These are phyloP conservation scores for Podosphaera aphanis DNA, from an alignment of 2,329 filamentous ascomycete genomes.

Conservation along the genomic window DNA sequence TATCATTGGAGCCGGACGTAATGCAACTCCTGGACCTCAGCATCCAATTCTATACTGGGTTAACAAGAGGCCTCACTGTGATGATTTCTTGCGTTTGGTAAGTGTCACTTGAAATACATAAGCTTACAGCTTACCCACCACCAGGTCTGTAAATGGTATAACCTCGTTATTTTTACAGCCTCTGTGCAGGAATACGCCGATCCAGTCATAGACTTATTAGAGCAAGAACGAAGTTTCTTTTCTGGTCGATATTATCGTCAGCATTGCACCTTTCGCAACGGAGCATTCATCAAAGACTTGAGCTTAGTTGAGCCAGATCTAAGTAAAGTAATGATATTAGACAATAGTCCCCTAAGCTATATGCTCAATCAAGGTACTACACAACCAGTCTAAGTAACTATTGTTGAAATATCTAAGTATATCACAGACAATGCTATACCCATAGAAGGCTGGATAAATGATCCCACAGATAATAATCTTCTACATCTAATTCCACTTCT, in stretches of 20 bases:
- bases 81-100: constrained; percentile 78
- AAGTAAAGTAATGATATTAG: constrained; percentile 95
- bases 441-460: constrained; percentile 97
- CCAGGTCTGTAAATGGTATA: constrained; percentile 90
- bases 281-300: constrained; percentile 94
- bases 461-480: constrained; percentile 89
- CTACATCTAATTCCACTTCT: constrained; percentile 79
- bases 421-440: constrained; percentile 87
- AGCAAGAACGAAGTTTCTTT: constrained; percentile 92
- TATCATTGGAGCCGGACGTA: constrained; percentile 40
- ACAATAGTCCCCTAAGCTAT: constrained; percentile 95
- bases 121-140: constrained; percentile 8
- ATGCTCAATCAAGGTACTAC: constrained; percentile 85
- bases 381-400: not conserved
- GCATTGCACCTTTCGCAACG: constrained; percentile 87
- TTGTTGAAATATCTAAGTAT: not conserved
- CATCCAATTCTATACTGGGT: constrained; percentile 98
- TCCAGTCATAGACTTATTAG: constrained; percentile 95
- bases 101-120: constrained; percentile 9
- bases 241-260: constrained; percentile 83
- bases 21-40: constrained; percentile 50
- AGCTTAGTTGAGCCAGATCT: constrained; percentile 89
- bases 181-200: constrained; percentile 97
- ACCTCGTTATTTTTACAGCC: constrained; percentile 85
- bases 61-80: constrained; percentile 88